Evolutionary conservation across 768 basidiomycete species (phyloP).

Genomic region (Mycena rosella): DNA sequence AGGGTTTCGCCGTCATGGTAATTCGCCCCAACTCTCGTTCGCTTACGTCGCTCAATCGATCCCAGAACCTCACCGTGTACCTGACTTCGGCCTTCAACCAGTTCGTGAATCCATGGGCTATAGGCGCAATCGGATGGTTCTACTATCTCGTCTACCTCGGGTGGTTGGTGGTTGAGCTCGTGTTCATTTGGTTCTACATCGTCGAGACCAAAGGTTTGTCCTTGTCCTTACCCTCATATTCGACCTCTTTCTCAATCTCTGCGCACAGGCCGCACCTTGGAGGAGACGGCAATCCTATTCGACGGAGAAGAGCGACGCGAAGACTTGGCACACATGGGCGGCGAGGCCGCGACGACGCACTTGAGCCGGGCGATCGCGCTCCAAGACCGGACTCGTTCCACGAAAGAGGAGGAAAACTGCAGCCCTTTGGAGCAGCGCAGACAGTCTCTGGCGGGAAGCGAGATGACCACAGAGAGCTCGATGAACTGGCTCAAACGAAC

Average conservation of each 20-base stretch:
- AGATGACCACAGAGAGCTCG: constrained; percentile 24
- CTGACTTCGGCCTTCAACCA: constrained; percentile 83
- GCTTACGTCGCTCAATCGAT: constrained; percentile 22
- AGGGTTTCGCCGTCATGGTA: constrained; percentile 83
- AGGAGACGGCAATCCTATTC: constrained; percentile 81
- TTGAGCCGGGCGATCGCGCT: constrained; percentile 34
- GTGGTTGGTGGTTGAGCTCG: constrained; percentile 73
- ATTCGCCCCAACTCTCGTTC: constrained; percentile 28
- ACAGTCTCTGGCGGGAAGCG: constrained; percentile 17
- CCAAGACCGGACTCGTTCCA: constrained; percentile 30
- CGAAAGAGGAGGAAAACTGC: constrained; percentile 14
- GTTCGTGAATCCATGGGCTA: constrained; percentile 83
- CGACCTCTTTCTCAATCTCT: constrained; percentile 20
- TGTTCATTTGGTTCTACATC: constrained; percentile 66
- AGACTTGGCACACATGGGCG: constrained; percentile 60
- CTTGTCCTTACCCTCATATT: background rate
- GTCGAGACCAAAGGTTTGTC: constrained; percentile 73
- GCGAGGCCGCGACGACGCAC: constrained; percentile 59
- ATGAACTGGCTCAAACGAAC: constrained; percentile 32
- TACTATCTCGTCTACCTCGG: constrained; percentile 67
- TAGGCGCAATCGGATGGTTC: constrained; percentile 68
- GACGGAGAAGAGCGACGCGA: constrained; percentile 68
- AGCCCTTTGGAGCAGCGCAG: constrained; percentile 18
- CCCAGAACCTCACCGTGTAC: constrained; percentile 71
- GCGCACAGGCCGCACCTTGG: constrained; percentile 67